Percentiles rank a stretch among this genome's conserved stretches.
Conservation (phyloP, 164 flowering plant genomes). For the Euptelea pleiosperma region DNA sequence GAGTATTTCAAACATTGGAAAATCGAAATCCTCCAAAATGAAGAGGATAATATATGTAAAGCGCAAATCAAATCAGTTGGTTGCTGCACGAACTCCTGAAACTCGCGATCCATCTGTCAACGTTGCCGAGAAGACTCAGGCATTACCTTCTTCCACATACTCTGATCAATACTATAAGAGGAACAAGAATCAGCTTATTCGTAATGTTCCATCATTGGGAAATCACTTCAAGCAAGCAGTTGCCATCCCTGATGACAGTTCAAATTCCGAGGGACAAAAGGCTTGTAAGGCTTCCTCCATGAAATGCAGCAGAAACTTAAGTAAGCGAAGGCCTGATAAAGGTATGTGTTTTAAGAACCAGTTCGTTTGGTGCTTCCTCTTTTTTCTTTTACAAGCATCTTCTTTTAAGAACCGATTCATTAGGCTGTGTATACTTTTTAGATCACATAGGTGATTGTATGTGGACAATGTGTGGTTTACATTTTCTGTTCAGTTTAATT, state of each 20-base stretch:
- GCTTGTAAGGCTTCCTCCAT: slow-evolving; percentile 18
- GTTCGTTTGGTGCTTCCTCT: not conserved
- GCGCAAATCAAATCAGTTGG: slow-evolving; percentile 65
- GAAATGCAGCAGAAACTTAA: slow-evolving; percentile 26
- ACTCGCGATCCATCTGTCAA: slow-evolving; percentile 20
- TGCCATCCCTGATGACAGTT: slow-evolving; percentile 22
- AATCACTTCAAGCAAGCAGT: slow-evolving; percentile 24
- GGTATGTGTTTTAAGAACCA: slow-evolving; percentile 33
- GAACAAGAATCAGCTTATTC: slow-evolving; percentile 72
- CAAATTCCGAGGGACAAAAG: slow-evolving; percentile 30
- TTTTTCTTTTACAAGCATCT: too few species aligned
- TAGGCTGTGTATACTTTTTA: too few species aligned
- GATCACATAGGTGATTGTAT: too few species aligned
- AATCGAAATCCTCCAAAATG: slow-evolving; percentile 18
- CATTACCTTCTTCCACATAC: slow-evolving; percentile 6
- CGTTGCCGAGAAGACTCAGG: slow-evolving; percentile 30
- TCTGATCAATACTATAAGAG: slow-evolving; percentile 68
- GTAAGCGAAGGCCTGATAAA: slow-evolving; percentile 35
- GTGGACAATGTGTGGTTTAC: too few species aligned
- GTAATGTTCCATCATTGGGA: slow-evolving; percentile 38
- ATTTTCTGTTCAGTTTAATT: too few species aligned
- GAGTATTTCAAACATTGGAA: slow-evolving; percentile 27
- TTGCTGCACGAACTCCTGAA: slow-evolving; percentile 48
- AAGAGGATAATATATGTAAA: slow-evolving; percentile 55
- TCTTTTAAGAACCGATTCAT: too few species aligned